These are phyloP conservation scores for Fraxinus xanthoxyloides DNA, from an alignment of 305 asterid genomes.

Conservation along the genomic window DNA sequence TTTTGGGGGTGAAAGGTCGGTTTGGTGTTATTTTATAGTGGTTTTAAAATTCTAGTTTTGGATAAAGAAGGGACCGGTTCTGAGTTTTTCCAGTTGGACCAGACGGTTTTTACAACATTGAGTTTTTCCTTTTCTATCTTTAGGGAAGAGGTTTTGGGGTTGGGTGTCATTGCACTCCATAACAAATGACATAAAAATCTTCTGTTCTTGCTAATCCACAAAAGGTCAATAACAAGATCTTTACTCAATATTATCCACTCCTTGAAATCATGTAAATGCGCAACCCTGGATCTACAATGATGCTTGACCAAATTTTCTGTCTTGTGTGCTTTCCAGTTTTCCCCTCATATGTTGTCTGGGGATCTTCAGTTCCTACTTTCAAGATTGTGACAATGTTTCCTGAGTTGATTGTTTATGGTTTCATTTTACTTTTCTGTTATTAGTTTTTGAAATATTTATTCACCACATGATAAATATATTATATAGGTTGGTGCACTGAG, in stretches of 20 bases:
- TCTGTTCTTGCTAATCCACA: too few relatives aligned
- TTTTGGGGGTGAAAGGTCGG: neutral
- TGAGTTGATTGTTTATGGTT: neutral
- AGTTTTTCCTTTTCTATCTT: neutral
- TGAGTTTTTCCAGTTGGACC: neutral
- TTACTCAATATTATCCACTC: neutral
- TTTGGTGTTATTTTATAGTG: neutral
- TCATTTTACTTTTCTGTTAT: neutral
- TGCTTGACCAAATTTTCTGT: neutral
- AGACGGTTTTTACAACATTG: neutral
- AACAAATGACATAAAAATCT: too few relatives aligned
- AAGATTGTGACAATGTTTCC: neutral
- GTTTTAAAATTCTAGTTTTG: neutral
- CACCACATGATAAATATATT: slow-evolving; percentile 12
- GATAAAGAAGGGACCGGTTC: neutral
- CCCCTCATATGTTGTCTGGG: neutral
- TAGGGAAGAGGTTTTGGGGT: neutral
- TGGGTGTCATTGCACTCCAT: neutral
- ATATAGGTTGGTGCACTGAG: slow-evolving; percentile 86
- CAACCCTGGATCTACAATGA: neutral
- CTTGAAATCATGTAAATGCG: neutral
- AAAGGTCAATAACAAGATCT: neutral
- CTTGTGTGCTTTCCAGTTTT: neutral
- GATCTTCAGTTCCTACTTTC: neutral
- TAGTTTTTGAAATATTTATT: neutral